Evolutionary conservation across 176 grass and related monocot species (phyloP).

Genomic region (Echinochloa phyllopogon): DNA sequence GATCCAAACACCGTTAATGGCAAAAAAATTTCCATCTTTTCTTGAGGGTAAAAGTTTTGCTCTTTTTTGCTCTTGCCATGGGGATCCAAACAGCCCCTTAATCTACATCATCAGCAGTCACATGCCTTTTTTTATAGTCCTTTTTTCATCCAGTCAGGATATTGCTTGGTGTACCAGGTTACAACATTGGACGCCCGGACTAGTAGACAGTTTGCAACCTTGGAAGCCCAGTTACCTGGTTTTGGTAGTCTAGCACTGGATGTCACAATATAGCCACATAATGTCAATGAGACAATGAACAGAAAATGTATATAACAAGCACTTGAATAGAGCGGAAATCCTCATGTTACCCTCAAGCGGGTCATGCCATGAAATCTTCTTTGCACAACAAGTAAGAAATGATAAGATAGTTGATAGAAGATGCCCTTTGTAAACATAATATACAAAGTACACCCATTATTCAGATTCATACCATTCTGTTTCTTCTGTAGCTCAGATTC

Average conservation of each 20-base stretch:
- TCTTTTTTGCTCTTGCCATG: too few species aligned
- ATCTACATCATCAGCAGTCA: background rate
- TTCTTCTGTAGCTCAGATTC: background rate
- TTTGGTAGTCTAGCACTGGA: background rate
- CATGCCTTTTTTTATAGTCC: background rate
- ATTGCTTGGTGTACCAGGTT: background rate
- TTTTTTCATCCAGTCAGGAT: background rate
- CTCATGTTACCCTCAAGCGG: background rate
- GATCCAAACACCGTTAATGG: too few species aligned
- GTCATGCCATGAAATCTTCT: background rate
- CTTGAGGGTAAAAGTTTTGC: too few species aligned
- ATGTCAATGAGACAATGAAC: background rate
- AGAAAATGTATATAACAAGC: background rate
- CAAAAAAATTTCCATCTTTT: too few species aligned
- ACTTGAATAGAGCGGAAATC: background rate
- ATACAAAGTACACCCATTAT: background rate
- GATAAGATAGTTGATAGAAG: background rate
- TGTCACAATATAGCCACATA: background rate
- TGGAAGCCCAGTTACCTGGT: background rate
- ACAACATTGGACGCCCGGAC: background rate
- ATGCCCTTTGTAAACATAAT: background rate
- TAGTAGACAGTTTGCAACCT: background rate
- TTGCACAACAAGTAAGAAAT: background rate
- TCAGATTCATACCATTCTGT: background rate
- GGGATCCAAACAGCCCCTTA: too few species aligned